Percentiles rank a stretch among this genome's conserved stretches.
These are phyloP conservation scores for Herpetomonas tarakana DNA, from an alignment of 208 protist genomes.

Conservation along the genomic window DNA sequence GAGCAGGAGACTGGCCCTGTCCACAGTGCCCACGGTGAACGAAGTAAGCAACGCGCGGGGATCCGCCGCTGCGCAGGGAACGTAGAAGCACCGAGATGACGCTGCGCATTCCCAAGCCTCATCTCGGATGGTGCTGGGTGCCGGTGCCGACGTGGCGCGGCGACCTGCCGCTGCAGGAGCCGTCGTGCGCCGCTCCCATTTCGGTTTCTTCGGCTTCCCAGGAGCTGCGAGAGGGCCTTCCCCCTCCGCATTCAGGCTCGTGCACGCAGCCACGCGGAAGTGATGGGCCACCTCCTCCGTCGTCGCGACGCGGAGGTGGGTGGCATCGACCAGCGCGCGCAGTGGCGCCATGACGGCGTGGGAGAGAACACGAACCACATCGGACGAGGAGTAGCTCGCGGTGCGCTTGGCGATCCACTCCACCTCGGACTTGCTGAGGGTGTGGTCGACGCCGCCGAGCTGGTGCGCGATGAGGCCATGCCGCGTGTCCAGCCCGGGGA, in stretches of 20 bases:
- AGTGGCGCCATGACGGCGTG: conserved; percentile 95
- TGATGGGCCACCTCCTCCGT: conserved; percentile 9
- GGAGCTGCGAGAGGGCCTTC: too few relatives aligned
- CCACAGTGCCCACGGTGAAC: conserved; percentile 5
- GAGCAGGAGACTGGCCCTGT: conserved; percentile 17
- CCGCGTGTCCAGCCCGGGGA: conserved; percentile 46
- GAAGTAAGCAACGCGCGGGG: conserved; percentile 18
- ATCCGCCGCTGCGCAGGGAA: conserved; percentile 25
- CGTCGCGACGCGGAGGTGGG: conserved; percentile 42
- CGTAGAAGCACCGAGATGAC: conserved; percentile 7
- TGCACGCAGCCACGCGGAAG: not conserved
- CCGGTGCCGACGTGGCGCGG: too few relatives aligned
- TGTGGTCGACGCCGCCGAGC: conserved; percentile 35
- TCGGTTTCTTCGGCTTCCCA: too few relatives aligned
- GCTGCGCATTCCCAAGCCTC: not conserved
- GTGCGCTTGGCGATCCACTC: conserved; percentile 34
- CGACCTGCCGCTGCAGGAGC: too few relatives aligned
- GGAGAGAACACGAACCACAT: conserved; percentile 87
- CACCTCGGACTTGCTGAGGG: conserved; percentile 36
- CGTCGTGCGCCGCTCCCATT: too few relatives aligned
- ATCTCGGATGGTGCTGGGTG: too few relatives aligned
- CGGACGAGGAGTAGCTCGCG: conserved; percentile 89
- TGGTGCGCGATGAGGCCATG: conserved; percentile 25
- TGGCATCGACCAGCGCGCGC: conserved; percentile 63
- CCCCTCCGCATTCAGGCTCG: too few relatives aligned